Base-by-base conservation (phyloP, 1,284 basidiomycete genomes). In the Hemileia vastatrix region DNA sequence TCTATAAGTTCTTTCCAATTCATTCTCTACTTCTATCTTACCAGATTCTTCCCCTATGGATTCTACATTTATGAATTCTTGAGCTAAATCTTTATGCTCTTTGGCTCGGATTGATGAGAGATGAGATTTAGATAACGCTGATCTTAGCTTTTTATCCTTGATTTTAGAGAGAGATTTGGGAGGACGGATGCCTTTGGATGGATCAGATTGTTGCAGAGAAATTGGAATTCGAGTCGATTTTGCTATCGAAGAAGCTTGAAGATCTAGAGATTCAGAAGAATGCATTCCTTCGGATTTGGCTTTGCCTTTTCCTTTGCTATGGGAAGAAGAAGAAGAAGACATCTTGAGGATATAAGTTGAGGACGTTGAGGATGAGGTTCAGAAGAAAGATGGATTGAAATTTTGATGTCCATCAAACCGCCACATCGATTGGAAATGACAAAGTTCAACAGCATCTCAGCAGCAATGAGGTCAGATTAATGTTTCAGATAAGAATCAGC, bases 1-100 rank as follows among this genome's bases (percentile, higher is more conserved):
- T 60, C 88, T 81, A 89, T 91, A 96, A 3, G 94, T 96, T 68
- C 84, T 79, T 72, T 97, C 94, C 77, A 94, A 79, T 61, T 84
- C 85, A 1, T 80, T 81, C 67, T 92, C 88, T 13, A 81, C 80
- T 71, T 87, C 81, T 65, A 94, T 82, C 67, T 80, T 76, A 0
- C 90, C 90, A 0, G 80, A 80, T 6, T 87, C 85, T n/a, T n/a
- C n/a, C n/a, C n/a, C n/a, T n/a, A n/a, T 55, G 0, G 65, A 64
- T 4, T 69, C 40, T 19, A 64, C 64, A 66, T 75, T 67, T 65
- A 75, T 65, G 53, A 71, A 74, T 32, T 69, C 68, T 63, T 72
- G 68, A n/a, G 72, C 72, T 18, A 72, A 67, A 45, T 65, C 57
- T 1, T 70, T 71, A 53, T 72, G 68, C 48, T 69, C 65, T n/a